Conservation (phyloP, 768 basidiomycete genomes). For the Mycena belliarum region DNA sequence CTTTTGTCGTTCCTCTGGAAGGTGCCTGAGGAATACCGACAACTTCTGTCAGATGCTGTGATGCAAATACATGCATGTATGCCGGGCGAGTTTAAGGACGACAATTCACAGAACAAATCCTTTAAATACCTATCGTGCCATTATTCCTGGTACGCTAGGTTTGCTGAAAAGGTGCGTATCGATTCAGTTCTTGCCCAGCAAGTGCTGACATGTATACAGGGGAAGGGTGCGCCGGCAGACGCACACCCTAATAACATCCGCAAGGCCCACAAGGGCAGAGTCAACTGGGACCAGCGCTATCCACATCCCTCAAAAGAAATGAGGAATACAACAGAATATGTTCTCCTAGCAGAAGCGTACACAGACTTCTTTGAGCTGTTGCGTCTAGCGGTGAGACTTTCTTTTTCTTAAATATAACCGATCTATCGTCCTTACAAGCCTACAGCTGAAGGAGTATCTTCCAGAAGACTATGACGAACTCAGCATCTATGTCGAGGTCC, state of each 20-base stretch:
- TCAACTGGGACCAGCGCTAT: not conserved
- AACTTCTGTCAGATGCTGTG: not conserved
- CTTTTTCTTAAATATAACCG: not conserved
- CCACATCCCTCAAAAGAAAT: not conserved
- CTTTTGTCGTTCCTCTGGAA: not conserved
- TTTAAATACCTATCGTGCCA: slow-evolving; percentile 8
- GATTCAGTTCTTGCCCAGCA: too few species aligned
- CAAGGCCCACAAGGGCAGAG: not conserved
- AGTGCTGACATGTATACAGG: too few species aligned
- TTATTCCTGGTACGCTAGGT: slow-evolving; percentile 2
- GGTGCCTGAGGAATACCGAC: not conserved
- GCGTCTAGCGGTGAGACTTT: not conserved
- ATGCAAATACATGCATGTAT: not conserved
- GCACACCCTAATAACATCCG: not conserved
- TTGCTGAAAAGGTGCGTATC: not conserved
- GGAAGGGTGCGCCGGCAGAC: not conserved
- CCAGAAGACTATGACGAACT: slow-evolving; percentile 25
- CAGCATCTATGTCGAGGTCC: slow-evolving; percentile 18
- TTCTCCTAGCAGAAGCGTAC: slow-evolving; percentile 1
- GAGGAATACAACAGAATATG: not conserved
- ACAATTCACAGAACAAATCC: not conserved
- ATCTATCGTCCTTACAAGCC: not conserved
- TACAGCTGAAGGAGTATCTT: slow-evolving; percentile 23
- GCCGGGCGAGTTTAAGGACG: slow-evolving; percentile 5
- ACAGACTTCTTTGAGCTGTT: slow-evolving; percentile 6